A percentile compares a stretch with the other conserved stretches of the same genome.
Evolutionary conservation across 805 yeast genomes (phyloP).

Genomic region (Metschnikowia colocasiae): DNA sequence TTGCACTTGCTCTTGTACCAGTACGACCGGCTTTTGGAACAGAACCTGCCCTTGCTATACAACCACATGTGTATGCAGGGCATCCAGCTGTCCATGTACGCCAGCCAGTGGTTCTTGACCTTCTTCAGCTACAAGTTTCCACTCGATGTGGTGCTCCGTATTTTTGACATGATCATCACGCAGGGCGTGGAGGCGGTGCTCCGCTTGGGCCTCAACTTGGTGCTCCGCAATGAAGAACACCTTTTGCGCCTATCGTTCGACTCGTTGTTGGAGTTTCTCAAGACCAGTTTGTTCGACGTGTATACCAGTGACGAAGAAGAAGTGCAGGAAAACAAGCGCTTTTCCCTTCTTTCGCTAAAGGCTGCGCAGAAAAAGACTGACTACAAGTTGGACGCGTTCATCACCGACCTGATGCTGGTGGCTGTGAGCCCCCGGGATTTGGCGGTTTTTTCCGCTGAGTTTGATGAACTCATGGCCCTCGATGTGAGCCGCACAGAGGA

Average conservation of each 20-base stretch:
- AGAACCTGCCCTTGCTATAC: slow-evolving; percentile 63
- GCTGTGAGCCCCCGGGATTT: slow-evolving; percentile 70
- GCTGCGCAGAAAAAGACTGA: slow-evolving; percentile 10
- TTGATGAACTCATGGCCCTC: slow-evolving; percentile 61
- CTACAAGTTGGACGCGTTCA: slow-evolving; percentile 64
- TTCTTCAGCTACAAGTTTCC: slow-evolving; percentile 95
- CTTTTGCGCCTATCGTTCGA: slow-evolving; percentile 70
- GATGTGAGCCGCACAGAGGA: slow-evolving; percentile 66
- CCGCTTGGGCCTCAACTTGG: slow-evolving; percentile 77
- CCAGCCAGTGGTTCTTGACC: slow-evolving; percentile 96
- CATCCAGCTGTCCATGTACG: slow-evolving; percentile 89
- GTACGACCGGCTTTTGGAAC: slow-evolving; percentile 84
- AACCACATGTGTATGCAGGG: slow-evolving; percentile 83
- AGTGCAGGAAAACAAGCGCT: slow-evolving; percentile 12
- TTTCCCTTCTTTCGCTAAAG: slow-evolving; percentile 23
- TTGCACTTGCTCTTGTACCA: slow-evolving; percentile 80
- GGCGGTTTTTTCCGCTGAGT: slow-evolving; percentile 68
- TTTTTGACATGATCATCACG: slow-evolving; percentile 81
- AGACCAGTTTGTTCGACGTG: slow-evolving; percentile 71
- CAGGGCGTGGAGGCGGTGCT: slow-evolving; percentile 88
- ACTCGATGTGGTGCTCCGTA: slow-evolving; percentile 77
- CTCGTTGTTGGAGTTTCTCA: slow-evolving; percentile 67
- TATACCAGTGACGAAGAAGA: slow-evolving; percentile 47
- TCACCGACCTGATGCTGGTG: slow-evolving; percentile 71
- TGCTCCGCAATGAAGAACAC: slow-evolving; percentile 61